Evolutionary conservation across 805 yeast species (phyloP), one percentile per base, ranked within the genome.

Genomic region (Scheffersomyces spartinae): DNA sequence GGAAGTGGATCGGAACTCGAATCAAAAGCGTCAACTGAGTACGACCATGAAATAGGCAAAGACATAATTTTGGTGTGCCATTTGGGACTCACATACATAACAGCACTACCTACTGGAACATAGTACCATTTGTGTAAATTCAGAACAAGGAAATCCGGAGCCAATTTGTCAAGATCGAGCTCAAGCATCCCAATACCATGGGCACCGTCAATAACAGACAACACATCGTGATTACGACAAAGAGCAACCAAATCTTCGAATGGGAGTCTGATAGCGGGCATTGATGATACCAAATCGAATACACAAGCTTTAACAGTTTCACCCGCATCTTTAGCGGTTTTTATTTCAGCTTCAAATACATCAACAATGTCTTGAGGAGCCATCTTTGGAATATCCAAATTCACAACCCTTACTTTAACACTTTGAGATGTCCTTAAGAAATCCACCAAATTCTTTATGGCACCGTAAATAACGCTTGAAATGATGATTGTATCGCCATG

Each of bases 41-140:
- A 72, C 6, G 49, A 42, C 30, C 68, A 72, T 18, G 76, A 65
- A 4, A 76, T 49, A 1, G 85, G 83, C 31, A 71, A 39, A 1
- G 79, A 63, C 30, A 73, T 76, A 28, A 76, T 49, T 2, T 32
- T 20, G 1, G 44, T 39, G 29, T 73, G 82, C 39, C 64, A 68
- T 28, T 56, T 53, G 3, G 61, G 56, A 33, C 65, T 61, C 5
- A 69, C 79, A 37, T 76, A 77, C 25, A 78, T 42, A 15, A 72
- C 51, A 0, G 79, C 77, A 36, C 65, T 63, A 4, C 74, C 69
- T 22, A 71, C 55, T 3, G 83, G 80, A 13, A 62, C 60, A 34
- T 41, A 70, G 20, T 60, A 51, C 86, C 86, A 79, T 40, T 79
- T 79, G 55, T 79, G 86, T 11, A 77, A 50, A 39, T 78, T 79